Percentiles rank a stretch among this genome's conserved stretches.
phyloP scores from a whole-genome alignment of 441 rosid genomes.

The Populus hybrid region DNA sequence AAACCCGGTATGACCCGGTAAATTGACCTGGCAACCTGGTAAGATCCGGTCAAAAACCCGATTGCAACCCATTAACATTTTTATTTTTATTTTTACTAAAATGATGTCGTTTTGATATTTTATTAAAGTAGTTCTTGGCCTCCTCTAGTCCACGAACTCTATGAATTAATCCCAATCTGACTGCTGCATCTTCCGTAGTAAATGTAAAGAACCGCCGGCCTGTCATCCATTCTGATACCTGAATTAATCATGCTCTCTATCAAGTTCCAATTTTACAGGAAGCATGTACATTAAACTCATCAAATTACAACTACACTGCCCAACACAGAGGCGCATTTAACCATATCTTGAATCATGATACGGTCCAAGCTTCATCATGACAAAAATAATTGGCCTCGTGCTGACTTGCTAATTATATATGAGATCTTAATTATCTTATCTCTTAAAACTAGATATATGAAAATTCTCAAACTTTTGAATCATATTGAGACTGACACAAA shows the following conservation, averaged over 20 bases:
- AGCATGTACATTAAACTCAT: neutral
- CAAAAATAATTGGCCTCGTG: neutral
- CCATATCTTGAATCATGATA: neutral
- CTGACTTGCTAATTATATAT: neutral
- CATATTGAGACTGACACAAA: neutral
- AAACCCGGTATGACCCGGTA: no score
- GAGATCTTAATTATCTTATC: neutral
- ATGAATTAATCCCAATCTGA: slow-evolving; percentile 16
- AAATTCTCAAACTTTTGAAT: neutral
- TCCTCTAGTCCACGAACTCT: slow-evolving; percentile 23
- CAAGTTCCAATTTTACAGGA: neutral
- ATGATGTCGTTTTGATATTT: no score
- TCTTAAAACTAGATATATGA: neutral
- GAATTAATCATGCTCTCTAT: neutral
- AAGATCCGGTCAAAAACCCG: no score
- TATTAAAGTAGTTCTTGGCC: slow-evolving; percentile 22
- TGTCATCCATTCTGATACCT: slow-evolving; percentile 32
- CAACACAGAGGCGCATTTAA: neutral
- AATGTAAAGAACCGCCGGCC: neutral
- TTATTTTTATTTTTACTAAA: no score
- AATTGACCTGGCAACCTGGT: no score
- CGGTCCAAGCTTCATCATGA: neutral
- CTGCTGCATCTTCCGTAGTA: slow-evolving; percentile 15
- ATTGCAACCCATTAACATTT: no score
- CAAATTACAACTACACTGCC: neutral